A percentile compares a stretch with the other conserved stretches of the same genome.
Evolutionary conservation across 2,329 filamentous ascomycete species (phyloP).

Genomic region (Dactylellina cionopaga): DNA sequence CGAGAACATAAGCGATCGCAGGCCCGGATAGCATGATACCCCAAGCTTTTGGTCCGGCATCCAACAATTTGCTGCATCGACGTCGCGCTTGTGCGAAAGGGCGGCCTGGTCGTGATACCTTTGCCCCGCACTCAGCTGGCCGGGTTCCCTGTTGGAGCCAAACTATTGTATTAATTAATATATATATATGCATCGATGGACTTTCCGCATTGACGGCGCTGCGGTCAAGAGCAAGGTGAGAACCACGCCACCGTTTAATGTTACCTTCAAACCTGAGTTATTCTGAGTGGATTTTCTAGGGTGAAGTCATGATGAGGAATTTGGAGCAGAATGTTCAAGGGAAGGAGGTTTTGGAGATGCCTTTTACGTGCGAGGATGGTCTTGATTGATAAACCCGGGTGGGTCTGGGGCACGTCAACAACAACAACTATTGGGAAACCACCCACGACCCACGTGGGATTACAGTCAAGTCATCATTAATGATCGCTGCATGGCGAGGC

Average conservation of each 20-base stretch:
- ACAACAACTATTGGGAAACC: neutral
- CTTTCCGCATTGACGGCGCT: conserved; percentile 32
- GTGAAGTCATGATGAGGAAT: conserved; percentile 23
- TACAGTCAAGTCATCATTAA: neutral
- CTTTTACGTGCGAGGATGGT: conserved; percentile 32
- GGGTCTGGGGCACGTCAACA: neutral
- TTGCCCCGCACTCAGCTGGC: conserved; percentile 26
- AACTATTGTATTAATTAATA: no score
- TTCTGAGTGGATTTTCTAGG: conserved; percentile 43
- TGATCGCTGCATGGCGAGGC: conserved; percentile 19
- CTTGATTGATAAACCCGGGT: neutral
- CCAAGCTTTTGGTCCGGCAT: conserved; percentile 15
- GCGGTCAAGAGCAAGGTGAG: conserved; percentile 22
- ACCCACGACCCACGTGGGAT: conserved; percentile 37
- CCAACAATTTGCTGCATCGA: neutral
- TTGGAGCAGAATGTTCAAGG: neutral
- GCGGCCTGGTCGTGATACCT: conserved; percentile 1
- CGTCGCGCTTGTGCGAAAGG: conserved; percentile 9
- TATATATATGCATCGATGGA: conserved; percentile 28
- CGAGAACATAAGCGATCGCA: conserved; percentile 51
- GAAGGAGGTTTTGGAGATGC: conserved; percentile 31
- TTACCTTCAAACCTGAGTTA: conserved; percentile 5
- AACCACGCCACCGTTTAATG: conserved; percentile 40
- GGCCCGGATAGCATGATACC: conserved; percentile 14
- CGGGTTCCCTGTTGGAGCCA: conserved; percentile 6